Conservation (phyloP, 805 yeast genomes). For the Wickerhamomyces xylosicus region DNA sequence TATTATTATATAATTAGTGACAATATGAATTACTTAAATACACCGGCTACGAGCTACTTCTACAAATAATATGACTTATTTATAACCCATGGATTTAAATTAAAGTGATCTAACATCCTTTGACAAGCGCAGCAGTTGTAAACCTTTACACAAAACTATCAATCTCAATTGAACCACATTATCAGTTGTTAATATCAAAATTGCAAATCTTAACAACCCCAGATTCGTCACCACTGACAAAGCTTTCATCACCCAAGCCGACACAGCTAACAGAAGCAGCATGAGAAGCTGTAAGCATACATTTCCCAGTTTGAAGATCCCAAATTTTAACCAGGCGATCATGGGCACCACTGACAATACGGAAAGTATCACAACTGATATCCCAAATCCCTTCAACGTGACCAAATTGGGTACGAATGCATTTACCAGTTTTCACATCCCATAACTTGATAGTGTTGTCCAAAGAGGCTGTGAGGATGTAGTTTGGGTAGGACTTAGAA, state of each 20-base stretch:
- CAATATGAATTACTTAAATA: no score
- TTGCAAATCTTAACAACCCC: constrained; percentile 82
- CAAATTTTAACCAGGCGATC: constrained; percentile 85
- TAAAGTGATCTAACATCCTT: no score
- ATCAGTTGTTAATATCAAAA: constrained; percentile 58
- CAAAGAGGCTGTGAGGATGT: constrained; percentile 74
- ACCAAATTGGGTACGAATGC: constrained; percentile 91
- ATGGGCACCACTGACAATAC: constrained; percentile 91
- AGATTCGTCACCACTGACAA: constrained; percentile 83
- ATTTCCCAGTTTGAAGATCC: constrained; percentile 92
- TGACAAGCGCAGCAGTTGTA: no score
- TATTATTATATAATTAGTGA: no score
- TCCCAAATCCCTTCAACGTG: constrained; percentile 99
- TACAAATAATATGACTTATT: no score
- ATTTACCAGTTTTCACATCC: constrained; percentile 81
- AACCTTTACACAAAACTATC: no score
- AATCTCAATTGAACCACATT: no score
- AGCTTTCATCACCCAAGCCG: constrained; percentile 78
- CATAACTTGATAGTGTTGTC: constrained; percentile 91
- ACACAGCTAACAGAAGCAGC: constrained; percentile 53
- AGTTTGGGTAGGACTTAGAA: constrained; percentile 54
- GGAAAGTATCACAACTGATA: constrained; percentile 88
- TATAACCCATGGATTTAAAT: no score
- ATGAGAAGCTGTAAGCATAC: constrained; percentile 72
- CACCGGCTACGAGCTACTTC: no score